Percentiles rank a stretch among this genome's conserved stretches.
These are phyloP conservation scores for Aureobasidium musti DNA, from an alignment of 2,329 filamentous ascomycete genomes.

Conservation along the genomic window DNA sequence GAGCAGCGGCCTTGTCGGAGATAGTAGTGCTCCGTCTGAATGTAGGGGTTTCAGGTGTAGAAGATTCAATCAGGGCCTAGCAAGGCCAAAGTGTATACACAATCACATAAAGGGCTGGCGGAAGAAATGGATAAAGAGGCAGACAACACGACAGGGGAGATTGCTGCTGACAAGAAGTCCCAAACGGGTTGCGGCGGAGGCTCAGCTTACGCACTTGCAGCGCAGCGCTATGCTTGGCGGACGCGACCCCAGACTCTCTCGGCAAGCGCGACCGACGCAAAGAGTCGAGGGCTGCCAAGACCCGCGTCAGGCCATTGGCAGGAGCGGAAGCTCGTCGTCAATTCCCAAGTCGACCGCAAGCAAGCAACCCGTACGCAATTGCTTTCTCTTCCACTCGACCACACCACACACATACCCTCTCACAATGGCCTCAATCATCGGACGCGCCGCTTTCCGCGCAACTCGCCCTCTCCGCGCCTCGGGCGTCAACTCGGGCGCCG, in stretches of 20 bases:
- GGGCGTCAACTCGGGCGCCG: conserved; percentile 45
- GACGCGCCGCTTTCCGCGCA: conserved; percentile 51
- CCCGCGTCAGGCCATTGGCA: conserved; percentile 6
- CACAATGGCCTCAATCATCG: conserved; percentile 51
- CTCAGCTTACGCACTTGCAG: conserved; percentile 9
- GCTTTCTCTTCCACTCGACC: conserved; percentile 18
- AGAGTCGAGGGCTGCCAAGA: background rate
- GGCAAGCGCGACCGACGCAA: background rate
- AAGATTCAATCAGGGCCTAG: background rate
- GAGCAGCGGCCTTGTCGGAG: conserved; percentile 4
- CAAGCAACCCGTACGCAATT: conserved; percentile 20
- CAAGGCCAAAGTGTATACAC: conserved; percentile 4
- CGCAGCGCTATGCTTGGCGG: conserved; percentile 7
- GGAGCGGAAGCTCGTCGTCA: conserved; percentile 17
- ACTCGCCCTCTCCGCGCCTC: conserved; percentile 47
- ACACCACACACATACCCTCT: conserved; percentile 23
- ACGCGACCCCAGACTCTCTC: background rate
- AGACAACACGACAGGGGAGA: conserved; percentile 11
- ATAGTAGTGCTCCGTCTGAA: background rate
- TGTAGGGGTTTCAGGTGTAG: background rate
- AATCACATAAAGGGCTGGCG: conserved; percentile 21
- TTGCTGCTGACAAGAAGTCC: conserved; percentile 11
- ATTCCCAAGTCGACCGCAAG: conserved; percentile 8
- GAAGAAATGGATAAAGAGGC: background rate
- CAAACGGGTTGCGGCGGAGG: conserved; percentile 7